Evolutionary conservation across 768 basidiomycete species (phyloP).

Genomic region (Naganishia randhawae): DNA sequence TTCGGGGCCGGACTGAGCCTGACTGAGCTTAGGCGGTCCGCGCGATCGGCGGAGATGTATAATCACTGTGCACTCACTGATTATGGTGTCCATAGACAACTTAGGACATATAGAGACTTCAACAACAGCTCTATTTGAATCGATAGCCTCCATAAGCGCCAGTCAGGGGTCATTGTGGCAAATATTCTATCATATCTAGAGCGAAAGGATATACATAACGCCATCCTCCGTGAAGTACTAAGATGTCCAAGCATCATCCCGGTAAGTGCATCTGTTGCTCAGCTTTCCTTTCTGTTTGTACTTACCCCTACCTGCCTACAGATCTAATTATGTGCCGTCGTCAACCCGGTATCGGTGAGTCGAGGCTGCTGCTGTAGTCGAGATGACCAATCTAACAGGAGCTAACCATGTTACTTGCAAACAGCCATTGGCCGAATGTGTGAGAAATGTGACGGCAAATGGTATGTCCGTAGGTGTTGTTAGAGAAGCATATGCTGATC

Average conservation of each 20-base stretch:
- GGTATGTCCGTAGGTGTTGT: constrained; percentile 57
- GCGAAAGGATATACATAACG: no score
- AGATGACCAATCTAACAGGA: not conserved
- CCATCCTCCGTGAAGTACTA: no score
- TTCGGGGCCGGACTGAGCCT: not conserved
- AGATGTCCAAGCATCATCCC: constrained; percentile 81
- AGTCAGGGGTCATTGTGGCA: no score
- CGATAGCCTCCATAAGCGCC: no score
- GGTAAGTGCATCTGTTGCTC: constrained; percentile 54
- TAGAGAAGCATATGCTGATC: not conserved
- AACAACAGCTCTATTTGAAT: not conserved
- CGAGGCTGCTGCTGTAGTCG: not conserved
- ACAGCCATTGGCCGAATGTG: constrained; percentile 94
- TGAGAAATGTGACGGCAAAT: constrained; percentile 99
- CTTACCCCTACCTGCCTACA: constrained; percentile 44
- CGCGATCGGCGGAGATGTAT: not conserved
- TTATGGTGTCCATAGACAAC: not conserved
- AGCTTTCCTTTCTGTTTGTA: not conserved
- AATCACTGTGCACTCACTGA: no score
- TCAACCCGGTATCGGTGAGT: constrained; percentile 89
- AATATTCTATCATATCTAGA: no score
- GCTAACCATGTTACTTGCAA: not conserved
- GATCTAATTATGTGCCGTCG: constrained; percentile 98
- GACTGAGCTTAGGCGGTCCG: not conserved
- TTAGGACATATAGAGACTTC: not conserved